These are phyloP conservation scores for Fusarium sp. DNA, from an alignment of 2,329 filamentous ascomycete genomes.

Conservation along the genomic window DNA sequence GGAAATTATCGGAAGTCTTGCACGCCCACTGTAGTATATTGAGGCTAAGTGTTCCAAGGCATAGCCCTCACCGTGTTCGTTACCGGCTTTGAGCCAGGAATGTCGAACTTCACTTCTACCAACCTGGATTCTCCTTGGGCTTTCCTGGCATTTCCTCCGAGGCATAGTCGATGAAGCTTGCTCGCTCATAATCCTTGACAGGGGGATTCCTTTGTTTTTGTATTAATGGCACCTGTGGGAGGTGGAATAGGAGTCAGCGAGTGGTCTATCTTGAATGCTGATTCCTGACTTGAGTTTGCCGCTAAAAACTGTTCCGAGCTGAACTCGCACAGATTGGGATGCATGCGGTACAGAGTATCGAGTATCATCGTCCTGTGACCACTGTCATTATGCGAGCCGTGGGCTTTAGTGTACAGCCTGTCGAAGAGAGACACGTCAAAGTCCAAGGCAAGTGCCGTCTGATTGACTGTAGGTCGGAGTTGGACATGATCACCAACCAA, in stretches of 20 bases:
- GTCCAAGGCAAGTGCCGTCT: slow-evolving; percentile 50
- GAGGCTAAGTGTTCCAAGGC: too few species aligned
- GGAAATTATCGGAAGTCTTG: too few species aligned
- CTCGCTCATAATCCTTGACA: neutral
- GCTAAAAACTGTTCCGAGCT: slow-evolving; percentile 56
- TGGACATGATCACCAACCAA: slow-evolving; percentile 62
- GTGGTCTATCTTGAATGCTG: slow-evolving; percentile 30
- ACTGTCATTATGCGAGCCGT: rapidly evolving
- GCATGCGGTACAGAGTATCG: slow-evolving; percentile 61
- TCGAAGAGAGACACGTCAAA: slow-evolving; percentile 61
- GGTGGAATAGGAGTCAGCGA: slow-evolving; percentile 38
- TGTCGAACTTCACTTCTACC: neutral
- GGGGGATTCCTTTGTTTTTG: neutral
- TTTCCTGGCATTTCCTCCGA: slow-evolving; percentile 53
- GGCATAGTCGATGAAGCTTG: slow-evolving; percentile 54
- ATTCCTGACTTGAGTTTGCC: slow-evolving; percentile 53
- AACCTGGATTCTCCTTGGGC: slow-evolving; percentile 55
- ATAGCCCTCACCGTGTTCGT: too few species aligned
- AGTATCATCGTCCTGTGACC: slow-evolving; percentile 55
- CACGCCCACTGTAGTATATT: too few species aligned
- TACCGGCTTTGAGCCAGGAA: neutral
- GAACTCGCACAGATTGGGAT: slow-evolving; percentile 55
- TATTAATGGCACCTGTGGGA: neutral
- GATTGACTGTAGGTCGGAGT: slow-evolving; percentile 56
- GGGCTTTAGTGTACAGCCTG: slow-evolving; percentile 50